These are phyloP conservation scores for Solanum pinnatisectum DNA, from an alignment of 257 asterid genomes.

Conservation along the genomic window DNA sequence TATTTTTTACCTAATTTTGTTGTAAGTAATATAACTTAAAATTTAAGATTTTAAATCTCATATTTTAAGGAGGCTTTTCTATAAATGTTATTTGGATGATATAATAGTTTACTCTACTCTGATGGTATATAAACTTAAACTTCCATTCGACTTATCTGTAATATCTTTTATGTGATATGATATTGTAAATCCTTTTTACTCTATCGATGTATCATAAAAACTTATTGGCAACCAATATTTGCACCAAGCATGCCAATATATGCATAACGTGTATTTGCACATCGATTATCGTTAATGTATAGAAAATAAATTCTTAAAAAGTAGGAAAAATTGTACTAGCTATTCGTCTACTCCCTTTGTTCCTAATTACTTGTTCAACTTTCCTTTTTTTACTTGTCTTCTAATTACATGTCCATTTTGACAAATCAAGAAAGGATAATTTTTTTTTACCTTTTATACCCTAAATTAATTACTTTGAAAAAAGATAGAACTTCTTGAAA, in stretches of 20 bases:
- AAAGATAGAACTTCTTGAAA: too few relatives aligned
- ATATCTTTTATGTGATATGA: neutral
- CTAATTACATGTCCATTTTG: too few relatives aligned
- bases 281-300: neutral
- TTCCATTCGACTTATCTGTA: too few relatives aligned
- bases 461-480: too few relatives aligned
- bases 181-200: neutral
- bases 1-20: neutral
- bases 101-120: neutral
- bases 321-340: neutral
- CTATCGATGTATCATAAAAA: neutral
- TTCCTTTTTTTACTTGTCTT: too few relatives aligned
- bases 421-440: too few relatives aligned
- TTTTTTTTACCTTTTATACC: too few relatives aligned
- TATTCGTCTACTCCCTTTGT: too few relatives aligned
- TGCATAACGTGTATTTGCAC: neutral
- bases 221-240: neutral
- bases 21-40: neutral
- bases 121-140: neutral
- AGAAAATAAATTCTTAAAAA: neutral
- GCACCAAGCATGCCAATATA: neutral
- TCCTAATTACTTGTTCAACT: too few relatives aligned
- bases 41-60: too few relatives aligned
- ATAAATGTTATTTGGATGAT: neutral
- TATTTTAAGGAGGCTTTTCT: neutral